A percentile compares a stretch with the other conserved stretches of the same genome.
Conservation (phyloP, 2,329 filamentous ascomycete genomes). For the Nigrospora oryzae region DNA sequence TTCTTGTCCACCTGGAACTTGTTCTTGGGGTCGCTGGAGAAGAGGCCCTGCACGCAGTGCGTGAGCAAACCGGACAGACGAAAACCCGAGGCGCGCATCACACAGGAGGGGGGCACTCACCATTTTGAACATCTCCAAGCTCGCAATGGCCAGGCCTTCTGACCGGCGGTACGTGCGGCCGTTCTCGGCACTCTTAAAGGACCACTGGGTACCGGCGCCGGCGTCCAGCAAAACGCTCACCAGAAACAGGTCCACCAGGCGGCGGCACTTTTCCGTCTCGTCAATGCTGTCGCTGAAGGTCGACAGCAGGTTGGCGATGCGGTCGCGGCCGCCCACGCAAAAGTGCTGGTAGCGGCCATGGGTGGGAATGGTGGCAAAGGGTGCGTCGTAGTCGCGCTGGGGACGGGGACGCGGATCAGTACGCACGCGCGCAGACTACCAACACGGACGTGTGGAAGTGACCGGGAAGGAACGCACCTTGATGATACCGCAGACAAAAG, state of each 20-base stretch:
- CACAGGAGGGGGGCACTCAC: slow-evolving; percentile 21
- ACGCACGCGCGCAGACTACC: not conserved
- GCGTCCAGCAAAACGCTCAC: slow-evolving; percentile 78
- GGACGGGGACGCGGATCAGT: not conserved
- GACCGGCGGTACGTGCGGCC: slow-evolving; percentile 6
- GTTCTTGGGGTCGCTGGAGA: slow-evolving; percentile 74
- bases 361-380: slow-evolving; percentile 61
- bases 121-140: slow-evolving; percentile 85
- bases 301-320: slow-evolving; percentile 31
- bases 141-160: slow-evolving; percentile 44
- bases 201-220: slow-evolving; percentile 84
- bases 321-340: slow-evolving; percentile 67
- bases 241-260: slow-evolving; percentile 70
- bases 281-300: slow-evolving; percentile 48
- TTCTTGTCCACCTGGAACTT: slow-evolving; percentile 85
- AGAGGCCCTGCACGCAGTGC: slow-evolving; percentile 50
- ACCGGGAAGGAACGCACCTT: slow-evolving; percentile 51
- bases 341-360: slow-evolving; percentile 84
- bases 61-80: too few species aligned
- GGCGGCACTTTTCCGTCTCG: slow-evolving; percentile 63
- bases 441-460: too few species aligned
- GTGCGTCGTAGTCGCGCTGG: slow-evolving; percentile 23
- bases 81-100: not conserved
- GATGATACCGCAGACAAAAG: slow-evolving; percentile 87
- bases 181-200: slow-evolving; percentile 67